Evolutionary conservation across 495 filamentous ascomycete species (phyloP), one percentile per base, ranked within the genome.

Genomic region (Friedmanniomyces simplex): DNA sequence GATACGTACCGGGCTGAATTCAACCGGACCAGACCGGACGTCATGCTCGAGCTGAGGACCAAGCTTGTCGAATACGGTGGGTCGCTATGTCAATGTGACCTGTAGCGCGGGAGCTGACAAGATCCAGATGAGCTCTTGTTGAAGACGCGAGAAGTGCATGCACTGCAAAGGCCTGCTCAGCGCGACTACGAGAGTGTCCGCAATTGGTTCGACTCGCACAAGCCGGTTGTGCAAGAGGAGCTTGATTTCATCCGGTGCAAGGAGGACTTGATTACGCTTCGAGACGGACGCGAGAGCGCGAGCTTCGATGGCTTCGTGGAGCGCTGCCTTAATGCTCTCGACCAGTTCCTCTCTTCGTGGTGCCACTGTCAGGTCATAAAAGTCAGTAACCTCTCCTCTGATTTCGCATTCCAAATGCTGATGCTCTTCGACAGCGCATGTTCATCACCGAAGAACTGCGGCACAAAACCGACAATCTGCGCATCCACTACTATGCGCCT

Each of bases 231-330:
- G 13, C 57, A 70, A 43, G 36, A 59, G 7, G 71, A 73, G 21
- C 57, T 55, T 50, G 63, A 52, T 4, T 72, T 59, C 47, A 73
- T 76, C 12, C 63, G 65, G 34, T 58, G 62, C 11, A 72, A 70
- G 59, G 74, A 72, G 54, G 74, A 76, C 56, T 66, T 72, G 11
- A 54, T 76, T 1, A 71, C 71, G 10, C 57, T 76, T 1, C 55
- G 67, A 6, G 63, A 57, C 12, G 72, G 71, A 0, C 60, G 71
- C 10, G 74, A 76, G 53, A 62, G 70, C 51, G 66, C 71, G 25
- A 64, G 67, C 42, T 71, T 76, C 21, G 73, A 76, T 50, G 72
- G 66, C 0, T 18, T 64, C 1, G 53, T 76, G 13, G 74, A 75
- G 58, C 34, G 41, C 0, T 22, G 69, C 0, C 58, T 76, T 14